Percentiles rank a stretch among this genome's conserved stretches.
These are phyloP conservation scores for Anthoceros angustus DNA, from an alignment of 225 moss, liverwort and hornwort species.

Conservation along the genomic window DNA sequence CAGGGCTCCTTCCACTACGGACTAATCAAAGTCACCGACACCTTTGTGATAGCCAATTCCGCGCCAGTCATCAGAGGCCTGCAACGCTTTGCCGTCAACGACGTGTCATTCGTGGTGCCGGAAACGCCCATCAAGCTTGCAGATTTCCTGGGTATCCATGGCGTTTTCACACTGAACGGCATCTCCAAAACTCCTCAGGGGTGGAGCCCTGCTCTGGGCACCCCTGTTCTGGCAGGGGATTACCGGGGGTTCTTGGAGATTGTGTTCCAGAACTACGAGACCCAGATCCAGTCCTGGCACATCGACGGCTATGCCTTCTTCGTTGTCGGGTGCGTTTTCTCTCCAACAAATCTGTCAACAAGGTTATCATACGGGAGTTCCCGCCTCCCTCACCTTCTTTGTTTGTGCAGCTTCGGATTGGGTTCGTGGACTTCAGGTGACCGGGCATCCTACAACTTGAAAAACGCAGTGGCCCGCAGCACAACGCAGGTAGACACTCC, in stretches of 20 bases:
- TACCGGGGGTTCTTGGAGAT: slow-evolving; percentile 31
- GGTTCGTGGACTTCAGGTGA: slow-evolving; percentile 24
- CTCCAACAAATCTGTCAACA: no score
- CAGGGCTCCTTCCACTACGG: slow-evolving; percentile 39
- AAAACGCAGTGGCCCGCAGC: slow-evolving; percentile 34
- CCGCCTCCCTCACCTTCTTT: neutral
- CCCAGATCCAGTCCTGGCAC: slow-evolving; percentile 34
- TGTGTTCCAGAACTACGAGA: slow-evolving; percentile 36
- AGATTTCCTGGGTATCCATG: slow-evolving; percentile 25
- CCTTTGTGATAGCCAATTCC: slow-evolving; percentile 24
- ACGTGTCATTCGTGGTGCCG: slow-evolving; percentile 19
- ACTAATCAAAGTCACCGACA: slow-evolving; percentile 20
- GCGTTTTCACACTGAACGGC: slow-evolving; percentile 25
- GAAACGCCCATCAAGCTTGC: slow-evolving; percentile 31
- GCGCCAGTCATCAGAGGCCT: slow-evolving; percentile 13
- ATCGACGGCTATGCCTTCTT: slow-evolving; percentile 39
- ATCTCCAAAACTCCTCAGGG: slow-evolving; percentile 21
- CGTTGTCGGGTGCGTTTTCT: slow-evolving; percentile 24
- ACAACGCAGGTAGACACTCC: slow-evolving; percentile 23
- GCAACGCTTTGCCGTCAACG: slow-evolving; percentile 27
- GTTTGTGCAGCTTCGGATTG: slow-evolving; percentile 21
- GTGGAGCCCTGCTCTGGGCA: slow-evolving; percentile 14
- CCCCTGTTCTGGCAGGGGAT: slow-evolving; percentile 23
- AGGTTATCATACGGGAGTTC: neutral
- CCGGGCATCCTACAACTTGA: slow-evolving; percentile 23